Conservation (phyloP, 1,284 basidiomycete genomes). For the Bjerkandera adusta region DNA sequence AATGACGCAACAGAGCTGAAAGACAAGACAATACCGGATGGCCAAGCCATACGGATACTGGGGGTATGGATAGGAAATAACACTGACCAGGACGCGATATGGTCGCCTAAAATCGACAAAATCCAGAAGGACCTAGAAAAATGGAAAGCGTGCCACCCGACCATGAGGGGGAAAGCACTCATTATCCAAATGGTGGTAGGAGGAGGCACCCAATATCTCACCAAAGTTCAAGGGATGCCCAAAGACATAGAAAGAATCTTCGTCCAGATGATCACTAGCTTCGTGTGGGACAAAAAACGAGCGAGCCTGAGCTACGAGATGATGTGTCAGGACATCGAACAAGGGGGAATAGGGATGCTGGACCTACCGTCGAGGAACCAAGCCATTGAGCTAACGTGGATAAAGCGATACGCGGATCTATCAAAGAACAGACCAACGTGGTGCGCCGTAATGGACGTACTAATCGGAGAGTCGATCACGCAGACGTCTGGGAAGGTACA, state of each 20-base stretch:
- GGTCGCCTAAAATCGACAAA: constrained; percentile 21
- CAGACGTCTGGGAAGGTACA: neutral
- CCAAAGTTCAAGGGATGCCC: constrained; percentile 27
- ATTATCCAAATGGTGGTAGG: constrained; percentile 23
- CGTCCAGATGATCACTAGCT: constrained; percentile 8
- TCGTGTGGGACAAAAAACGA: constrained; percentile 21
- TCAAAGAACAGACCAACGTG: constrained; percentile 18
- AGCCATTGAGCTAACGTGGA: constrained; percentile 26
- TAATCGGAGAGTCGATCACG: constrained; percentile 6
- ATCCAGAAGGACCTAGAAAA: constrained; percentile 9
- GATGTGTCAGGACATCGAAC: constrained; percentile 5
- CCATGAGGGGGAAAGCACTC: constrained; percentile 18
- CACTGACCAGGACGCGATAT: constrained; percentile 11
- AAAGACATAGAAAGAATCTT: constrained; percentile 9
- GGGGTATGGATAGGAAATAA: constrained; percentile 30
- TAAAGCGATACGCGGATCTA: constrained; percentile 20
- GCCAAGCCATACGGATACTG: constrained; percentile 21
- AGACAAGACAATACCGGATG: neutral
- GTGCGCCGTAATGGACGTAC: constrained; percentile 22
- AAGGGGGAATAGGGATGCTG: constrained; percentile 22
- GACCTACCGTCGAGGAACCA: constrained; percentile 25
- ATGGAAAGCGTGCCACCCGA: constrained; percentile 22
- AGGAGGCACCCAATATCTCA: constrained; percentile 26
- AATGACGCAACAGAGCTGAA: too few species aligned
- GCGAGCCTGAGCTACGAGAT: constrained; percentile 7